Percentiles rank a stretch among this genome's conserved stretches.
Conservation (phyloP, 176 grass and related monocot species). For the Avena eriantha region DNA sequence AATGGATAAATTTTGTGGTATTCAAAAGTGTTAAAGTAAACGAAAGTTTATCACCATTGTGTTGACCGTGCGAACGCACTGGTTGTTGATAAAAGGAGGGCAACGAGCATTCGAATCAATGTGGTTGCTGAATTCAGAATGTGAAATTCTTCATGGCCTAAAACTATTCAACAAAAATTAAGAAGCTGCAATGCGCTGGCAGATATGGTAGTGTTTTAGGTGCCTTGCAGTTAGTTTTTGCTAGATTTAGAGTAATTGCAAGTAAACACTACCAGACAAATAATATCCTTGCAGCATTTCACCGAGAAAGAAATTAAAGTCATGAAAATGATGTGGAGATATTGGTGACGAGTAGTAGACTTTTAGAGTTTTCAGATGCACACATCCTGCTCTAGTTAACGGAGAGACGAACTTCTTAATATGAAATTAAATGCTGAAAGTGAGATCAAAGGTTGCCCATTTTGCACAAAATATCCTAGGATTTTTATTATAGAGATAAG, state of each 20-base stretch:
- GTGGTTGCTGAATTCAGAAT: too few relatives aligned
- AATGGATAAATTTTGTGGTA: too few relatives aligned
- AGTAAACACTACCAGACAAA: neutral
- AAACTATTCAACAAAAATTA: too few relatives aligned
- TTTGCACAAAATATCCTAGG: constrained; percentile 3
- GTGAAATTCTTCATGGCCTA: too few relatives aligned
- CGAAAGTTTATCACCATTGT: too few relatives aligned
- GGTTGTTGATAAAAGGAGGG: too few relatives aligned
- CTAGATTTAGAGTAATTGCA: neutral
- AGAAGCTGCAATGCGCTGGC: too few relatives aligned
- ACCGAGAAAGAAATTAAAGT: neutral
- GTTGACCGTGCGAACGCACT: too few relatives aligned
- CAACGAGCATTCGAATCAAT: too few relatives aligned
- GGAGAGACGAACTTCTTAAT: constrained; percentile 14
- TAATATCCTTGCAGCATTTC: neutral
- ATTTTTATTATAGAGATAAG: constrained; percentile 19
- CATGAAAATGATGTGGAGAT: constrained; percentile 4
- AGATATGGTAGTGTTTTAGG: too few relatives aligned
- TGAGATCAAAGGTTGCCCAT: constrained; percentile 18
- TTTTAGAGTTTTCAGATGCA: constrained; percentile 30
- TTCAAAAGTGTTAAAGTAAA: too few relatives aligned
- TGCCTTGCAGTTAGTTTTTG: too few relatives aligned
- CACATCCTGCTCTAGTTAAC: constrained; percentile 24
- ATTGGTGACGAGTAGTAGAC: neutral
- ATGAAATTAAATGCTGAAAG: constrained; percentile 31